phyloP scores from a whole-genome alignment of 2,329 filamentous ascomycete species.

The Scedosporium dehoogii region DNA sequence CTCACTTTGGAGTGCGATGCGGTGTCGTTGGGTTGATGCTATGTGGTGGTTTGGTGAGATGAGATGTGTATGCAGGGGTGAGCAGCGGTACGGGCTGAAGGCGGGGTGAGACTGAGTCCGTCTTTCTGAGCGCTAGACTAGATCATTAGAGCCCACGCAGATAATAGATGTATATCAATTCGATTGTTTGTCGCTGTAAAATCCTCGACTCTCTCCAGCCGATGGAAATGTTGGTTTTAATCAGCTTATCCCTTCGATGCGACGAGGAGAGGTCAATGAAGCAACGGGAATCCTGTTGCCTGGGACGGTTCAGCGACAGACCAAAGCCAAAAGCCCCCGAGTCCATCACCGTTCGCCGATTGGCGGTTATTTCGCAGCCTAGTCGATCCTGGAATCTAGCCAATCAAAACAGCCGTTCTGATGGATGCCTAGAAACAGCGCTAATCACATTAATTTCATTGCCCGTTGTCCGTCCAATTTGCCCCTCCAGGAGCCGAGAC shows the following conservation, averaged over 20 bases:
- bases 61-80: neutral
- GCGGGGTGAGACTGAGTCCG: no score
- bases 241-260: neutral
- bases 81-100: no score
- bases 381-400: neutral
- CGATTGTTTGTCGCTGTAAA: no score
- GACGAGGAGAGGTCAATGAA: neutral
- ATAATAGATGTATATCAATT: no score
- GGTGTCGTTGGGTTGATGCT: neutral
- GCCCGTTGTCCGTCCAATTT: no score
- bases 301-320: neutral
- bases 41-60: neutral
- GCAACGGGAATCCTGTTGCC: neutral
- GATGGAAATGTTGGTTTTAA: no score
- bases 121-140: no score
- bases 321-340: neutral
- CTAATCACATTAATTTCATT: neutral
- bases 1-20: neutral
- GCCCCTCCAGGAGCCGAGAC: no score
- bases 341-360: constrained; percentile 1
- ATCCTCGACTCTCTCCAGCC: no score
- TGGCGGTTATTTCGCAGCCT: constrained; percentile 1
- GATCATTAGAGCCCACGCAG: no score
- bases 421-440: neutral
- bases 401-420: neutral